These are phyloP conservation scores for Fomes fomentarius DNA, from an alignment of 1,284 basidiomycete genomes.

Conservation along the genomic window DNA sequence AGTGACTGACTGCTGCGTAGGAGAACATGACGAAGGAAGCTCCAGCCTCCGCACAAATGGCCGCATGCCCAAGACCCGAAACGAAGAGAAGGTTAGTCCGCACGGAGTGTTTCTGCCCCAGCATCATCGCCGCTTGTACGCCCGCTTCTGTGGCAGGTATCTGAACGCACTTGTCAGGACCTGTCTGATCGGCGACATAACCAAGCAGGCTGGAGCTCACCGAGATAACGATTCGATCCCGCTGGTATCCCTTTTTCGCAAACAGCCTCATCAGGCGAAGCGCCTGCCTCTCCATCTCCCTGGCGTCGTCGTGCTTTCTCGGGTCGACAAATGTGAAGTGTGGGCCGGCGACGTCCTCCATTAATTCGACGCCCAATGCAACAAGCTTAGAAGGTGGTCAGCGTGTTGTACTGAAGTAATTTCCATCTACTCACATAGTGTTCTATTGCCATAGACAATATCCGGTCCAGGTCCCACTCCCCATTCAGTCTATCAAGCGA, in stretches of 20 bases:
- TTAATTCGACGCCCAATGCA: conserved; percentile 48
- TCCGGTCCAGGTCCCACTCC: conserved; percentile 12
- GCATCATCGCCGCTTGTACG: conserved; percentile 47
- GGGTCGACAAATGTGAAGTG: conserved; percentile 59
- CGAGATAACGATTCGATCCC: conserved; percentile 49
- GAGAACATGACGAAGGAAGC: conserved; percentile 52
- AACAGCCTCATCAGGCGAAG: conserved; percentile 44
- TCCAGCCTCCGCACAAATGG: conserved; percentile 54
- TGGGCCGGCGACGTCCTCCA: conserved; percentile 45
- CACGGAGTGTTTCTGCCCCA: conserved; percentile 43
- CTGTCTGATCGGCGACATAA: not conserved
- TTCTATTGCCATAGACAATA: conserved; percentile 17
- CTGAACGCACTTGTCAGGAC: conserved; percentile 34
- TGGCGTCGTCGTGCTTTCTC: conserved; percentile 36
- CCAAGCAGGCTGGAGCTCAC: conserved; percentile 38
- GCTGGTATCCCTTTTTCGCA: conserved; percentile 40
- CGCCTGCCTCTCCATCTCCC: conserved; percentile 46
- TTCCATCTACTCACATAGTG: conserved; percentile 23
- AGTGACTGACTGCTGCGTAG: conserved; percentile 47
- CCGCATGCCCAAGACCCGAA: conserved; percentile 53
- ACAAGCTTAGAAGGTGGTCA: conserved; percentile 44
- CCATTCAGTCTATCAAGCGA: conserved; percentile 10
- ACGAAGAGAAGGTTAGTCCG: conserved; percentile 55
- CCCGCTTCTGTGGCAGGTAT: conserved; percentile 62
- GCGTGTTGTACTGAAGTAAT: not conserved